phyloP scores from a whole-genome alignment of 495 filamentous ascomycete genomes.

The Penicillium parvum region DNA sequence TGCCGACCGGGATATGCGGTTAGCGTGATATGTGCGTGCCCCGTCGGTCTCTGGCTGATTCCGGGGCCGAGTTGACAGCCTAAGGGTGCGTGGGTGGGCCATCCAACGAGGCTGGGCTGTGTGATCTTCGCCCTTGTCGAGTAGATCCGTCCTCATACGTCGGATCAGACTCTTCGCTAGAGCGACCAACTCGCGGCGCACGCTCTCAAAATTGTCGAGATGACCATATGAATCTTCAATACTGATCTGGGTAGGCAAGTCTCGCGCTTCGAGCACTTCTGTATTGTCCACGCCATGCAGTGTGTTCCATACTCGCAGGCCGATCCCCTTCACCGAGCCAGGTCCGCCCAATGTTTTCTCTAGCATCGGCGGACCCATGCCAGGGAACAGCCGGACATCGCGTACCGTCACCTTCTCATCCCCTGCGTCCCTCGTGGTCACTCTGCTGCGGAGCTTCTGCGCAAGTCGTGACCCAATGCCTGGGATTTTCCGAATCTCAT shows the following conservation, averaged over 20 bases:
- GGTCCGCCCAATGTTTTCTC: conserved; percentile 64
- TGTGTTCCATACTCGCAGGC: conserved; percentile 67
- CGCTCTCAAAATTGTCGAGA: conserved; percentile 56
- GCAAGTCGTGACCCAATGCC: conserved; percentile 81
- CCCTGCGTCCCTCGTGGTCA: conserved; percentile 45
- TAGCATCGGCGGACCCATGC: conserved; percentile 56
- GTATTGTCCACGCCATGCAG: conserved; percentile 63
- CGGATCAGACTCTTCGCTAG: conserved; percentile 67
- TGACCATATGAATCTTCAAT: conserved; percentile 86
- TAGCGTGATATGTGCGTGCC: conserved; percentile 44
- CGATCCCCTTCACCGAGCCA: conserved; percentile 64
- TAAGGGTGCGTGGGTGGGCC: conserved; percentile 65
- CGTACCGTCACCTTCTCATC: conserved; percentile 58
- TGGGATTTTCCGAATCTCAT: conserved; percentile 77
- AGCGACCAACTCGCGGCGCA: conserved; percentile 58
- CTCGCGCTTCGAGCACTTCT: conserved; percentile 65
- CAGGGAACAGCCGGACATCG: conserved; percentile 56
- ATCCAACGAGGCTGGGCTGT: conserved; percentile 50
- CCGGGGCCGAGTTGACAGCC: conserved; percentile 70
- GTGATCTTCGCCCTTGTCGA: conserved; percentile 45
- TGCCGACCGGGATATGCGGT: conserved; percentile 63
- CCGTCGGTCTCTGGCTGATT: conserved; percentile 52
- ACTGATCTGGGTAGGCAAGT: conserved; percentile 81
- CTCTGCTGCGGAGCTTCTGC: conserved; percentile 58
- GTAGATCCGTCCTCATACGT: conserved; percentile 73